These are phyloP conservation scores for Limonomyces culmigenus DNA, from an alignment of 1,284 basidiomycete species.

Conservation along the genomic window DNA sequence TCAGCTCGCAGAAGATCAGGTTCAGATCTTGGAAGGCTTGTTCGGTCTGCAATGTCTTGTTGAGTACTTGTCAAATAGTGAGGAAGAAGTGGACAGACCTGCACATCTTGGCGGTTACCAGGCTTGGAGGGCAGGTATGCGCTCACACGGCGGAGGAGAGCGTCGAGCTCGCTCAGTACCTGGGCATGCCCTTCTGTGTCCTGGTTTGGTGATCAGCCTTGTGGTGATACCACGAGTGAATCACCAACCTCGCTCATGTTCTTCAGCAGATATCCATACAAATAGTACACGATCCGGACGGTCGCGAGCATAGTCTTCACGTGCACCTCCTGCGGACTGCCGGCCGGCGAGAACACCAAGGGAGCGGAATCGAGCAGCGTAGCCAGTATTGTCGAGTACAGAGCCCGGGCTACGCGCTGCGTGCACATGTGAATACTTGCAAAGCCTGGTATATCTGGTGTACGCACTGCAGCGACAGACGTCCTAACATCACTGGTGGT, in stretches of 20 bases:
- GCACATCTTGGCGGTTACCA: conserved; percentile 27
- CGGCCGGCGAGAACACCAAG: conserved; percentile 52
- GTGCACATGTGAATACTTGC: not conserved
- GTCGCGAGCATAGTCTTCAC: conserved; percentile 46
- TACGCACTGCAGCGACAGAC: not conserved
- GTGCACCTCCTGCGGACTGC: conserved; percentile 37
- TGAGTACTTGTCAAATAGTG: conserved; percentile 3
- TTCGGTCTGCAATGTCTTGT: conserved; percentile 24
- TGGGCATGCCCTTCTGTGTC: conserved; percentile 12
- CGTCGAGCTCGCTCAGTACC: conserved; percentile 26
- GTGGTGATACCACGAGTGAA: not conserved
- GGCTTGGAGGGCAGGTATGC: conserved; percentile 71
- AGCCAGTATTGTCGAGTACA: conserved; percentile 64
- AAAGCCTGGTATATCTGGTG: not conserved
- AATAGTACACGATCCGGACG: conserved; percentile 38
- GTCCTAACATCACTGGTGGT: too few relatives aligned
- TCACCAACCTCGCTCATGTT: conserved; percentile 10
- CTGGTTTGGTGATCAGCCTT: not conserved
- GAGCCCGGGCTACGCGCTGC: conserved; percentile 30
- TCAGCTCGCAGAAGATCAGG: conserved; percentile 61
- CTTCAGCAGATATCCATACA: conserved; percentile 50
- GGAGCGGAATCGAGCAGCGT: conserved; percentile 80
- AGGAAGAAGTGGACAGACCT: conserved; percentile 21
- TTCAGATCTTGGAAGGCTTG: conserved; percentile 54
- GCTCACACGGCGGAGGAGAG: conserved; percentile 55